Evolutionary conservation across 75 land plant genomes (phyloP).

Genomic region (Picea glauca): DNA sequence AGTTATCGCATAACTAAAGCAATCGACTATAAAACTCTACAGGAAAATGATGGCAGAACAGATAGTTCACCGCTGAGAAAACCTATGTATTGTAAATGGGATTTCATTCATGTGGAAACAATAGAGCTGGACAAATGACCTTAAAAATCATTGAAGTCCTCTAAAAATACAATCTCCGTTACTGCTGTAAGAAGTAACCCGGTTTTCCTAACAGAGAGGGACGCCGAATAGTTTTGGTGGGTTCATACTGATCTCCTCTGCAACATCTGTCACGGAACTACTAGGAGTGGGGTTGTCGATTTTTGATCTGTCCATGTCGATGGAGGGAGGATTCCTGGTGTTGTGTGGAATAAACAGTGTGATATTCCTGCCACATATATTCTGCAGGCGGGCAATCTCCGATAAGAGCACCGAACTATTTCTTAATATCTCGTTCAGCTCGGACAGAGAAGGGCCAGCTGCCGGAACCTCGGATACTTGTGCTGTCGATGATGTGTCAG

Average conservation of each 20-base stretch:
- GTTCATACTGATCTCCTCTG: not conserved
- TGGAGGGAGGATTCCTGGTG: not conserved
- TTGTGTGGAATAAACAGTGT: not conserved
- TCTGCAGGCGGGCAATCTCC: slow-evolving; percentile 70
- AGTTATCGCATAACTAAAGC: too few species aligned
- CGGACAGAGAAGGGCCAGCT: slow-evolving; percentile 45
- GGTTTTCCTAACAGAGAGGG: too few species aligned
- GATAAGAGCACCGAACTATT: slow-evolving; percentile 72
- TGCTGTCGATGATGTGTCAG: not conserved
- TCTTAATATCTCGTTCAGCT: slow-evolving; percentile 82
- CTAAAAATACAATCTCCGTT: too few species aligned
- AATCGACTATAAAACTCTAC: too few species aligned
- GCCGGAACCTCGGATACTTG: not conserved
- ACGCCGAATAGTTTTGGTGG: too few species aligned
- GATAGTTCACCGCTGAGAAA: too few species aligned
- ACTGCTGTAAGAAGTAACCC: too few species aligned
- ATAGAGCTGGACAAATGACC: too few species aligned
- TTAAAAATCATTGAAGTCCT: too few species aligned
- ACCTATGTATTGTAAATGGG: too few species aligned
- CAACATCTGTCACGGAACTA: slow-evolving; percentile 3
- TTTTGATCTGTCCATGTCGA: slow-evolving; percentile 8
- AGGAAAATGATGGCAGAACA: too few species aligned
- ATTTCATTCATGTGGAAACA: too few species aligned
- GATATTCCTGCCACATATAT: slow-evolving; percentile 56
- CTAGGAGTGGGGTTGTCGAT: not conserved